phyloP scores from a whole-genome alignment of 768 basidiomycete species.

The Boletus tylopilopsis region DNA sequence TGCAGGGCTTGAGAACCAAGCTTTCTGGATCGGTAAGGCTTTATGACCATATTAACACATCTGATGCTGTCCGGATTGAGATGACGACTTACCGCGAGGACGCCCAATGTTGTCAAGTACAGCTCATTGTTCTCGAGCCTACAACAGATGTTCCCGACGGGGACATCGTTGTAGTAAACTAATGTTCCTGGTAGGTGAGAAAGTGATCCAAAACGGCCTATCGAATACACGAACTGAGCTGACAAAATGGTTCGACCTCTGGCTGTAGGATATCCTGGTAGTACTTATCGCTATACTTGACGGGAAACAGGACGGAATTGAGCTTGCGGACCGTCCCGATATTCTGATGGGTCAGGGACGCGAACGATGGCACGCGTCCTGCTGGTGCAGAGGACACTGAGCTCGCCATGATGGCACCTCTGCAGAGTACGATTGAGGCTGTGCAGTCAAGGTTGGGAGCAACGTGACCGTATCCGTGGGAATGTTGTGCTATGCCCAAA shows the following conservation, averaged over 20 bases:
- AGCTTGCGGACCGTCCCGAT: constrained; percentile 64
- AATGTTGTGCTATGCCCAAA: constrained; percentile 9
- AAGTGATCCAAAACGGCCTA: constrained; percentile 7
- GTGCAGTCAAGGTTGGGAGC: constrained; percentile 10
- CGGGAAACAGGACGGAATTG: constrained; percentile 80
- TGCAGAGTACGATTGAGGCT: constrained; percentile 7
- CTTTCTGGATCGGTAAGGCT: constrained; percentile 84
- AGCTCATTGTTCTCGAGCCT: constrained; percentile 62
- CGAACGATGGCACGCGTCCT: constrained; percentile 61
- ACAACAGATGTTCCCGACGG: constrained; percentile 86
- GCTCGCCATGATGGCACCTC: constrained; percentile 20
- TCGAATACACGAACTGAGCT: constrained; percentile 63
- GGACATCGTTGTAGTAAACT: constrained; percentile 94
- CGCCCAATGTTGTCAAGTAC: constrained; percentile 91
- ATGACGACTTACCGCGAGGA: constrained; percentile 67
- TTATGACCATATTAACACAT: constrained; percentile 13
- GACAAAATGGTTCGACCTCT: constrained; percentile 82
- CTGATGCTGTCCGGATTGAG: constrained; percentile 8
- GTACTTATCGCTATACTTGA: constrained; percentile 86
- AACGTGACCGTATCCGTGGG: constrained; percentile 22
- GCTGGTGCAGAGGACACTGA: constrained; percentile 14
- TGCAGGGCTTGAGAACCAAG: constrained; percentile 73
- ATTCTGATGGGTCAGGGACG: constrained; percentile 77
- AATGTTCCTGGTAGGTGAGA: constrained; percentile 25
- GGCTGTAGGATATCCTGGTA: constrained; percentile 74